phyloP scores from a whole-genome alignment of 2,329 filamentous ascomycete genomes.

The Penicillium sp. region DNA sequence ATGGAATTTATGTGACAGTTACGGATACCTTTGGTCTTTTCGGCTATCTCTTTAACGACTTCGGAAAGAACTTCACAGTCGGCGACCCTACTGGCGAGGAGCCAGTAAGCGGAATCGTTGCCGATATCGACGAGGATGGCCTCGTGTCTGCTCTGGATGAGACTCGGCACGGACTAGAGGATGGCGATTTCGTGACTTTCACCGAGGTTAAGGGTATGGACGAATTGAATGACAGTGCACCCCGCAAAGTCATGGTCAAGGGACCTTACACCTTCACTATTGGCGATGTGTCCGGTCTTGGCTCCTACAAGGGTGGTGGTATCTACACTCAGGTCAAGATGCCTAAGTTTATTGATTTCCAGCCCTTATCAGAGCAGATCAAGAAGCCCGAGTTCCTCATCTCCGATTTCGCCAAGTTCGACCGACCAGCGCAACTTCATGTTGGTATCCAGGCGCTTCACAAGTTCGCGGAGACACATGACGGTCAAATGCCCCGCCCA shows the following conservation, averaged over 20 bases:
- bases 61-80: slow-evolving; percentile 89
- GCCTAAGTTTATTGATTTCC: slow-evolving; percentile 91
- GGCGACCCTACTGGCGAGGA: slow-evolving; percentile 90
- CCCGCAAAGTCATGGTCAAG: slow-evolving; percentile 89
- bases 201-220: slow-evolving; percentile 93
- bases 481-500: slow-evolving; percentile 72
- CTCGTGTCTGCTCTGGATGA: slow-evolving; percentile 92
- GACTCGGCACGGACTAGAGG: slow-evolving; percentile 89
- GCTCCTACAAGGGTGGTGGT: slow-evolving; percentile 83
- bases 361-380: slow-evolving; percentile 73
- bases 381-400: slow-evolving; percentile 87
- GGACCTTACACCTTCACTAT: slow-evolving; percentile 98
- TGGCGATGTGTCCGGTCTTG: slow-evolving; percentile 83
- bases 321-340: slow-evolving; percentile 97
- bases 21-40: slow-evolving; percentile 93
- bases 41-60: slow-evolving; percentile 95
- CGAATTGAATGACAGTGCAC: slow-evolving; percentile 75
- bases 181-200: slow-evolving; percentile 96
- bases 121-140: slow-evolving; percentile 84
- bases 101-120: slow-evolving; percentile 82
- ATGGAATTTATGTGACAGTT: slow-evolving; percentile 86
- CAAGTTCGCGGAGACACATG: slow-evolving; percentile 73
- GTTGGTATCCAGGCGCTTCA: slow-evolving; percentile 91
- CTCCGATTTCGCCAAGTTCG: slow-evolving; percentile 97
- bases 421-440: slow-evolving; percentile 89